phyloP scores from a whole-genome alignment of 805 yeast genomes.

The Candida piceae region DNA sequence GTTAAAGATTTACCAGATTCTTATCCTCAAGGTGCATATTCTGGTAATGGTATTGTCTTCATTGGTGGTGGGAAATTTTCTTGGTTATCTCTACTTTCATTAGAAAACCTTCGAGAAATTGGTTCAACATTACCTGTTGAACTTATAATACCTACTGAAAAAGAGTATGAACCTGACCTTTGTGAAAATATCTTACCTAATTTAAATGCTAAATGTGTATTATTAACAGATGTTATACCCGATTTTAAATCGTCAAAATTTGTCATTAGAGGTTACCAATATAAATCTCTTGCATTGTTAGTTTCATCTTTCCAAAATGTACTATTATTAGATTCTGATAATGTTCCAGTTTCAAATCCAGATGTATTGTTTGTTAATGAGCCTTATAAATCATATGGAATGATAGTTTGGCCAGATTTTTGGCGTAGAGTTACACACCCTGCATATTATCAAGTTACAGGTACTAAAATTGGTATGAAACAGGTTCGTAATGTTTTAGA shows the following conservation, averaged over 20 bases:
- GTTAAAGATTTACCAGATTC: conserved; percentile 34
- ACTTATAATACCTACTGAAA: conserved; percentile 41
- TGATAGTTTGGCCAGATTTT: conserved; percentile 57
- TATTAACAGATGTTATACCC: conserved; percentile 47
- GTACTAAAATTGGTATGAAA: conserved; percentile 26
- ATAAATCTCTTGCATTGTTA: conserved; percentile 43
- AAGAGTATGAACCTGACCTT: conserved; percentile 40
- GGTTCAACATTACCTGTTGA: conserved; percentile 48
- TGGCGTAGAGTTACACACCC: conserved; percentile 57
- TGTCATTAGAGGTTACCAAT: conserved; percentile 42
- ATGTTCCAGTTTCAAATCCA: conserved; percentile 44
- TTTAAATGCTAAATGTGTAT: conserved; percentile 57
- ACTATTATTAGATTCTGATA: conserved; percentile 48
- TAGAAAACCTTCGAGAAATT: conserved; percentile 40
- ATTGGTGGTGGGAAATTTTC: conserved; percentile 76
- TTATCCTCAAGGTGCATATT: conserved; percentile 37
- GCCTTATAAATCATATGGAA: conserved; percentile 49
- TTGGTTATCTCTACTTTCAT: conserved; percentile 52
- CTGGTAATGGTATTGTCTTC: conserved; percentile 58
- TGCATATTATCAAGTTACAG: conserved; percentile 40
- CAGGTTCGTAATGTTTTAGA: conserved; percentile 29
- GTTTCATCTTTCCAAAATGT: conserved; percentile 51
- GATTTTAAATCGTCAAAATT: conserved; percentile 20
- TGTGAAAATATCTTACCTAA: conserved; percentile 38
- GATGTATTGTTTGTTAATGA: conserved; percentile 48